These are phyloP conservation scores for Oryza brachyantha DNA, from an alignment of 176 grass and related monocot species.

Conservation along the genomic window DNA sequence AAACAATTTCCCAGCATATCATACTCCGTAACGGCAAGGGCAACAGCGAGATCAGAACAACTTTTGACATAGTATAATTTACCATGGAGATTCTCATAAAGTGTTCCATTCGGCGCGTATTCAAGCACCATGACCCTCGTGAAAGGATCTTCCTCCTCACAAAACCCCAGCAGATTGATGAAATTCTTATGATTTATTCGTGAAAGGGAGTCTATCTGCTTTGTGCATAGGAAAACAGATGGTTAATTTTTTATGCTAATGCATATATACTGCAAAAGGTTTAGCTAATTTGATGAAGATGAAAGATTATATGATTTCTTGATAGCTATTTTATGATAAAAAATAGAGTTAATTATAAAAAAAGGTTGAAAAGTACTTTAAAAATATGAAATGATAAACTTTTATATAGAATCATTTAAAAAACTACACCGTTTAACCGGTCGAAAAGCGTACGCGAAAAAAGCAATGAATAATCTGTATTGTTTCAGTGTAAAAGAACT, in stretches of 20 bases:
- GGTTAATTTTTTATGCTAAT: background rate
- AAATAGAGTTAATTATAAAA: too few species aligned
- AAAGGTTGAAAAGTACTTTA: too few species aligned
- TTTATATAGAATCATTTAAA: too few species aligned
- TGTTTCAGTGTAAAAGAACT: too few species aligned
- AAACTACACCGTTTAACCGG: too few species aligned
- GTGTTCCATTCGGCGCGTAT: conserved; percentile 65
- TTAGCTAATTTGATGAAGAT: too few species aligned
- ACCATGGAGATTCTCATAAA: conserved; percentile 77
- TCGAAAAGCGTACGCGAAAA: too few species aligned
- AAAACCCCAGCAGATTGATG: conserved; percentile 71
- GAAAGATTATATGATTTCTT: too few species aligned
- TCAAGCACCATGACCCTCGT: conserved; percentile 82
- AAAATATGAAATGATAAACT: too few species aligned
- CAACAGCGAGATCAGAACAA: background rate
- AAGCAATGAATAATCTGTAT: too few species aligned
- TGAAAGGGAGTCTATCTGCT: conserved; percentile 66
- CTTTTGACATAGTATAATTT: conserved; percentile 2
- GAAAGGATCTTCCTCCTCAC: conserved; percentile 86
- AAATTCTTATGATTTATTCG: conserved; percentile 90
- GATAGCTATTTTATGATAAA: too few species aligned
- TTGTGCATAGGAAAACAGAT: background rate
- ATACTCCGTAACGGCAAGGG: background rate
- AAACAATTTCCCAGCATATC: background rate
- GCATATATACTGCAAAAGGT: background rate